These are phyloP conservation scores for Coccomyxa sp. DNA, from an alignment of 139 green algal species.

Conservation along the genomic window DNA sequence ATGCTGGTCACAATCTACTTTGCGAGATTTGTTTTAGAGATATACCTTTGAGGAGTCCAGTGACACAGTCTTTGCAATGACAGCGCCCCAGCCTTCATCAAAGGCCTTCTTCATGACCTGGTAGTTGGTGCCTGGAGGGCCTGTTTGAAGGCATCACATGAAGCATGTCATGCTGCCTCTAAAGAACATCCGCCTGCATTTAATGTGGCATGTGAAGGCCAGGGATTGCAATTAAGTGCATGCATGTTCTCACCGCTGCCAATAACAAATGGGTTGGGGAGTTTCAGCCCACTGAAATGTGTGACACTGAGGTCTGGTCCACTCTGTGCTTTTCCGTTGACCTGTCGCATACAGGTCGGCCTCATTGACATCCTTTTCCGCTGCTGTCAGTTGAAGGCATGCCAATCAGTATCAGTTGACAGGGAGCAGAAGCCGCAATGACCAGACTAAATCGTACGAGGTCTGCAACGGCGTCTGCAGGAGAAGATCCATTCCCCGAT, in stretches of 20 bases:
- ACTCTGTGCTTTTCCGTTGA: conserved; percentile 34
- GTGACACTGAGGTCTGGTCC: conserved; percentile 74
- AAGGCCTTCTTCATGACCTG: conserved; percentile 82
- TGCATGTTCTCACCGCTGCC: conserved; percentile 40
- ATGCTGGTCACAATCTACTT: no score
- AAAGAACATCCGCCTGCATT: not conserved
- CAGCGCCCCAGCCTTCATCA: conserved; percentile 96
- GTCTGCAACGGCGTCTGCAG: no score
- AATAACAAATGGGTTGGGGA: conserved; percentile 98
- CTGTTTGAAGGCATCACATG: not conserved
- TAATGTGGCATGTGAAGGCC: not conserved
- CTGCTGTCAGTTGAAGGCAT: no score
- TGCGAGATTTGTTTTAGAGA: not conserved
- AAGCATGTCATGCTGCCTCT: not conserved
- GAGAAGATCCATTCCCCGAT: no score
- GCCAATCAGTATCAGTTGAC: no score
- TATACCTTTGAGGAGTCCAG: conserved; percentile 81
- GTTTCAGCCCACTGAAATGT: conserved; percentile 79
- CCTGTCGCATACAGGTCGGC: not conserved
- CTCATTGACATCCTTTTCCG: no score
- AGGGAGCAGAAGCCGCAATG: no score
- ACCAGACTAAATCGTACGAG: no score
- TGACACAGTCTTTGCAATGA: conserved; percentile 94
- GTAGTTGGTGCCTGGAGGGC: conserved; percentile 91
- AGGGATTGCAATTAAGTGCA: not conserved